Base-by-base conservation (phyloP, 2,329 filamentous ascomycete genomes). In the Annulohypoxylon truncatum region DNA sequence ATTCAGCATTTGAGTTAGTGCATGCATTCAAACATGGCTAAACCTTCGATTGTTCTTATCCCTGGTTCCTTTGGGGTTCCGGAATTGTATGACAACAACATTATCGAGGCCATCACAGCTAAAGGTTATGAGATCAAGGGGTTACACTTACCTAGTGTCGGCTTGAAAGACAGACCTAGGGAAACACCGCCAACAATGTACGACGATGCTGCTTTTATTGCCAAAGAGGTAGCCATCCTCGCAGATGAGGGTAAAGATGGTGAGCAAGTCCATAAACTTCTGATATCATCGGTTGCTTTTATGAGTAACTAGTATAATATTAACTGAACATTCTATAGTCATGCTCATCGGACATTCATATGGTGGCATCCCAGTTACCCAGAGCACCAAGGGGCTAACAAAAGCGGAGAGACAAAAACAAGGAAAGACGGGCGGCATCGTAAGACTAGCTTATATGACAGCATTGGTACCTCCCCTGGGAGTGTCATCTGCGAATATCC, bases 341-440 rank as follows among this genome's bases (percentile, higher is more conserved):
- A 46, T 75, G 10, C 57, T 75, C 10, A n/a, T 75, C 10, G 52
- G 66, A 0, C 74, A 76, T 35, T 76, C 74, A 3, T 76, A 76
- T 42, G 74, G 73, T 28, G 74, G 73, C 3, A 47, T 71, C 8
- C 71, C 73, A 0, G 57, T 50, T 4, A 71, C 75, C 4, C 76
- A 80, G 61, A 77, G 76, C 3, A 67, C 77, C 0, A 74, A 75
- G 10, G 80, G 78, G 0, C 66, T 80, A 5, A 69, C 74, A 4
- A 77, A 79, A 51, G 64, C 68, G 31, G 75, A 79, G 46, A 71
- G 80, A 22, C 68, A 74, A 47, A 64, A 68, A 15, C 60, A 71
- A 12, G 79, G 79, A 0, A 75, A 78, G 62, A 77, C 74, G 54
- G 82, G 81, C 1, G 80, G 79, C 0, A 68, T 83, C 2, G 66